A percentile compares a stretch with the other conserved stretches of the same genome.
Conservation (phyloP, 2,329 filamentous ascomycete species). For the Colletotrichum coccodes region DNA sequence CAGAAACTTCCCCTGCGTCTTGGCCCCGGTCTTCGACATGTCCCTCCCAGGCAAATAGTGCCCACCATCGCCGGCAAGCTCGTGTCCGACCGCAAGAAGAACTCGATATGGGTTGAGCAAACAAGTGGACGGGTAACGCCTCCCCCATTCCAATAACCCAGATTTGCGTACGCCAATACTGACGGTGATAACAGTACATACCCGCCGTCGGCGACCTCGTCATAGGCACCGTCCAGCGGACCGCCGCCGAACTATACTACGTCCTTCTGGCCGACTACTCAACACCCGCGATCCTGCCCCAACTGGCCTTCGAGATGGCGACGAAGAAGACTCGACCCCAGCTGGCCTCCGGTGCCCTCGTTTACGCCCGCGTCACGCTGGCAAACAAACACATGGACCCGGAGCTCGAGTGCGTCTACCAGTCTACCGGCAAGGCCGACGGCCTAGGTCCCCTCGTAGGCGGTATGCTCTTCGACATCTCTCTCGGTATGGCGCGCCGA, state of each 20-base stretch:
- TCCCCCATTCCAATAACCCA: neutral
- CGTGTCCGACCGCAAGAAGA: slow-evolving; percentile 76
- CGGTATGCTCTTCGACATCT: slow-evolving; percentile 88
- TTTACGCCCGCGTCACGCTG: slow-evolving; percentile 86
- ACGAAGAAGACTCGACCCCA: slow-evolving; percentile 91
- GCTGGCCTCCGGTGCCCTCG: slow-evolving; percentile 77
- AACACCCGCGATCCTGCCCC: slow-evolving; percentile 76
- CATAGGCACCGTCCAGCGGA: slow-evolving; percentile 85
- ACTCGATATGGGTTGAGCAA: slow-evolving; percentile 81
- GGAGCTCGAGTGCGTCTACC: slow-evolving; percentile 89
- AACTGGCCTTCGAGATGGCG: slow-evolving; percentile 92
- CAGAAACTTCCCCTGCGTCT: slow-evolving; percentile 79
- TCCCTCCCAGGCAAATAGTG: slow-evolving; percentile 79
- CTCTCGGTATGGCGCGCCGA: slow-evolving; percentile 82
- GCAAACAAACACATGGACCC: slow-evolving; percentile 87
- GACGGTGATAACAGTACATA: slow-evolving; percentile 68
- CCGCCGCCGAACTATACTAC: slow-evolving; percentile 80
- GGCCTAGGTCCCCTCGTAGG: slow-evolving; percentile 85
- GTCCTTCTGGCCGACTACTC: slow-evolving; percentile 78
- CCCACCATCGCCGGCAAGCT: slow-evolving; percentile 76
- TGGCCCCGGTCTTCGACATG: slow-evolving; percentile 84
- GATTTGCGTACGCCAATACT: slow-evolving; percentile 18
- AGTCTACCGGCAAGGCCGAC: slow-evolving; percentile 87
- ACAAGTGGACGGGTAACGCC: slow-evolving; percentile 72
- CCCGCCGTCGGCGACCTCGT: slow-evolving; percentile 86